phyloP scores from a whole-genome alignment of 345 rosid genomes.

The Carallia brachiata region DNA sequence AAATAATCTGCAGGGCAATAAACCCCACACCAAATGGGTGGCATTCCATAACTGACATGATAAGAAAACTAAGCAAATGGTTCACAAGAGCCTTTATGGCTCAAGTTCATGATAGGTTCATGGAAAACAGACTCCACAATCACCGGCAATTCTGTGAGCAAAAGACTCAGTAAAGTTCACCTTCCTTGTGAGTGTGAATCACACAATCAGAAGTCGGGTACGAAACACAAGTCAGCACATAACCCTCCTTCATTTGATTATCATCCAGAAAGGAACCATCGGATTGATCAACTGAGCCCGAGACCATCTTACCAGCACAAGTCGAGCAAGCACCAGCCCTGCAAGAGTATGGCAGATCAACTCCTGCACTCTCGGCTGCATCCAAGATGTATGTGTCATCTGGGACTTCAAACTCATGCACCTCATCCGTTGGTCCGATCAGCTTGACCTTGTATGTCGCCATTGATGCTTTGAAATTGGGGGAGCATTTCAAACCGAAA shows the following conservation, averaged over 20 bases:
- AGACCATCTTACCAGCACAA: slow-evolving; percentile 65
- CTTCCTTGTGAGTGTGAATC: slow-evolving; percentile 83
- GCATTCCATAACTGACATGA: neutral
- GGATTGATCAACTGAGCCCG: slow-evolving; percentile 69
- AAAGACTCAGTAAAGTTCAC: slow-evolving; percentile 41
- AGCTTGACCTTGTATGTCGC: slow-evolving; percentile 72
- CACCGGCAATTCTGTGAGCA: neutral
- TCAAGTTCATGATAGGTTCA: neutral
- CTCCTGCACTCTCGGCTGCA: slow-evolving; percentile 74
- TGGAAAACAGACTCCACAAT: neutral
- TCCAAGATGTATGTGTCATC: slow-evolving; percentile 71
- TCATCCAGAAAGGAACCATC: slow-evolving; percentile 89
- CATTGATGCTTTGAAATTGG: slow-evolving; percentile 45
- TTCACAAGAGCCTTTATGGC: neutral
- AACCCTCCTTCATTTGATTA: slow-evolving; percentile 49
- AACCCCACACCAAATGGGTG: neutral
- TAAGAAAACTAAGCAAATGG: neutral
- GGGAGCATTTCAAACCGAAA: slow-evolving; percentile 57
- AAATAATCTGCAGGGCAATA: neutral
- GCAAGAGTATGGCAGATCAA: slow-evolving; percentile 86
- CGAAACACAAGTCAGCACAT: slow-evolving; percentile 71
- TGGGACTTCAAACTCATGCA: slow-evolving; percentile 54
- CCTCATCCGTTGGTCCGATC: slow-evolving; percentile 63
- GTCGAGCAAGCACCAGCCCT: slow-evolving; percentile 92
- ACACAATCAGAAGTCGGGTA: slow-evolving; percentile 72